Conservation (phyloP, 192 early-diverging fungal genomes). For the Podochytrium sp. region DNA sequence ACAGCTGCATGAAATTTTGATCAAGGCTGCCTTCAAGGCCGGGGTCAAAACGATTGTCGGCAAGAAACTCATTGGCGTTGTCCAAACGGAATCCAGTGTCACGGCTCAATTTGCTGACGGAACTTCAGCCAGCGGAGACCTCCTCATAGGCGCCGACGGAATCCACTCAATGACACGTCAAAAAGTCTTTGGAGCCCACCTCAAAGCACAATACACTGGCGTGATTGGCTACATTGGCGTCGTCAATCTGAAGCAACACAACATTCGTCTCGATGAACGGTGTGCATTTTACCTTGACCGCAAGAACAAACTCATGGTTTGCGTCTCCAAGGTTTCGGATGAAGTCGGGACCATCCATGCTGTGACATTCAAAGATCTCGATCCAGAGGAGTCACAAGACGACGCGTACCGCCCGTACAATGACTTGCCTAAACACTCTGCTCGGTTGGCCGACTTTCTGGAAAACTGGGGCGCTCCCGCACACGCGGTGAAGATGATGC, state of each 20-base stretch:
- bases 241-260: background rate
- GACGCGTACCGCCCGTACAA: conserved; percentile 3
- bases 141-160: conserved; percentile 20
- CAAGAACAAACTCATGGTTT: conserved; percentile 2
- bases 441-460: background rate
- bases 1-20: conserved; percentile 8
- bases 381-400: conserved; percentile 8
- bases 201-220: background rate
- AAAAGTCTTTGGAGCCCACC: conserved; percentile 35
- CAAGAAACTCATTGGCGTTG: background rate
- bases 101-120: background rate
- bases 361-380: background rate
- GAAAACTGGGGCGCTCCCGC: conserved; percentile 6
- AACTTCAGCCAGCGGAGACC: background rate
- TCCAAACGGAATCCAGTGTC: background rate
- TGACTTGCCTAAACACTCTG: conserved; percentile 4
- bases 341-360: background rate
- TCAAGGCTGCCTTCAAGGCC: background rate
- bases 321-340: conserved; percentile 1
- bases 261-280: background rate
- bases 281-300: conserved; percentile 21
- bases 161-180: conserved; percentile 15
- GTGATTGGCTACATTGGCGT: conserved; percentile 23
- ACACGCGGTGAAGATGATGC: conserved; percentile 7
- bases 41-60: conserved; percentile 9